Percentiles rank a stretch among this genome's conserved stretches.
phyloP scores from a whole-genome alignment of 345 rosid species.

The Mangifera indica region DNA sequence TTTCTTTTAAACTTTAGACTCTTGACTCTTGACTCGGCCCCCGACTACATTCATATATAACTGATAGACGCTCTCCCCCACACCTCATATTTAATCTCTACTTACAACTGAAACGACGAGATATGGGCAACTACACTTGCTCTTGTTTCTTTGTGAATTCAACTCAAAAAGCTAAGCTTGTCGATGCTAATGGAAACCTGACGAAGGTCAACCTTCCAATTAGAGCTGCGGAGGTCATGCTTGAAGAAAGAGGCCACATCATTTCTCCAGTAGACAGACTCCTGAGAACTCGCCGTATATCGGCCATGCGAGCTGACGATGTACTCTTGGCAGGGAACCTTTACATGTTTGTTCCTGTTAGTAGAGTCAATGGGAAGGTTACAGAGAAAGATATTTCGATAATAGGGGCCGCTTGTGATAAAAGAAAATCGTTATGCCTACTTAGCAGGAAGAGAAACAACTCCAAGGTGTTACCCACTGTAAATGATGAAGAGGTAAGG shows the following conservation, averaged over 20 bases:
- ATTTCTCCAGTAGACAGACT: slow-evolving; percentile 29
- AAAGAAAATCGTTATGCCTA: slow-evolving; percentile 8
- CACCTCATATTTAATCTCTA: background rate
- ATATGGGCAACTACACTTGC: slow-evolving; percentile 38
- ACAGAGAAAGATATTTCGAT: slow-evolving; percentile 27
- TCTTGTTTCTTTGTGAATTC: slow-evolving; percentile 16
- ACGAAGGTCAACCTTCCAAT: slow-evolving; percentile 27
- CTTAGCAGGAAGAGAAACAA: slow-evolving; percentile 16
- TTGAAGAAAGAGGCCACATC: slow-evolving; percentile 45
- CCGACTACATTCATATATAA: background rate
- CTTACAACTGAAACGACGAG: background rate
- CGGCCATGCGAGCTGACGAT: slow-evolving; percentile 43
- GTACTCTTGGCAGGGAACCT: slow-evolving; percentile 36
- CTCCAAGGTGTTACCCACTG: slow-evolving; percentile 35
- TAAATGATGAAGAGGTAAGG: background rate
- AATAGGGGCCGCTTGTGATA: slow-evolving; percentile 16
- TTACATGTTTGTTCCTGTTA: slow-evolving; percentile 29
- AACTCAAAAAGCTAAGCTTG: slow-evolving; percentile 22
- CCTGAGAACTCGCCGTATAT: slow-evolving; percentile 21
- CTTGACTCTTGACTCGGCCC: slow-evolving; percentile 3
- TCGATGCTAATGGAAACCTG: slow-evolving; percentile 31
- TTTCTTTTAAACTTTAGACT: background rate
- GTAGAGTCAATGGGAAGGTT: slow-evolving; percentile 28
- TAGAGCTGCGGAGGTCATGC: slow-evolving; percentile 51
- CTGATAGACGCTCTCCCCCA: background rate